phyloP scores from a whole-genome alignment of 306 rosid genomes.

The Cyclanthera cordifolia region DNA sequence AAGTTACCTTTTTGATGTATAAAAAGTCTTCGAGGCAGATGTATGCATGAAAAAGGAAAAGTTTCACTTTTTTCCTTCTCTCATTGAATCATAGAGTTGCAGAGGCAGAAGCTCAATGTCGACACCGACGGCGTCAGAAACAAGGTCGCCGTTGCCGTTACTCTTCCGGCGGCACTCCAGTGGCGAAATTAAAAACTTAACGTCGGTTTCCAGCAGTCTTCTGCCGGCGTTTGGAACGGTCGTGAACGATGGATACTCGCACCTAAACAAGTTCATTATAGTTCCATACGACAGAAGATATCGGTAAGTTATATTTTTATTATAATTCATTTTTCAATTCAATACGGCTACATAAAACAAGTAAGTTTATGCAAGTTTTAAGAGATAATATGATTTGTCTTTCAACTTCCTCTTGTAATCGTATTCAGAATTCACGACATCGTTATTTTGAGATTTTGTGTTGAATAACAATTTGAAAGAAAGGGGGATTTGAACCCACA shows the following conservation, averaged over 20 bases:
- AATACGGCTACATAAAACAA: not conserved
- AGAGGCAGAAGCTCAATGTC: constrained; percentile 13
- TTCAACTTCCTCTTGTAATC: too few relatives aligned
- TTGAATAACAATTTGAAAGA: too few relatives aligned
- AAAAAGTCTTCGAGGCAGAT: constrained; percentile 1
- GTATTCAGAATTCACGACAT: too few relatives aligned
- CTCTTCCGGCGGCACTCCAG: constrained; percentile 43
- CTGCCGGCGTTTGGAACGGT: constrained; percentile 63
- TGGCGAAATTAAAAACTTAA: constrained; percentile 38
- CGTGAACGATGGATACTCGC: constrained; percentile 32
- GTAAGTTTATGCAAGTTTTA: too few relatives aligned
- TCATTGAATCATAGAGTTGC: not conserved
- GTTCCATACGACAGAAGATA: constrained; percentile 66
- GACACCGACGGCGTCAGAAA: constrained; percentile 13
- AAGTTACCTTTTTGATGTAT: not conserved
- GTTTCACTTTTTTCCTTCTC: not conserved
- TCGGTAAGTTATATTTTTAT: constrained; percentile 30
- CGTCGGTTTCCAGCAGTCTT: constrained; percentile 58
- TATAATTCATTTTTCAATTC: not conserved
- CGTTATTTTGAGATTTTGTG: too few relatives aligned
- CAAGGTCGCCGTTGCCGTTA: constrained; percentile 29
- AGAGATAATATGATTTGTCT: too few relatives aligned
- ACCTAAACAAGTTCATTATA: constrained; percentile 37
- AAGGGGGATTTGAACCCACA: too few relatives aligned
- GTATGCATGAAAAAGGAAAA: not conserved